Base-by-base conservation (phyloP, 768 basidiomycete species). In the Russula virescens region DNA sequence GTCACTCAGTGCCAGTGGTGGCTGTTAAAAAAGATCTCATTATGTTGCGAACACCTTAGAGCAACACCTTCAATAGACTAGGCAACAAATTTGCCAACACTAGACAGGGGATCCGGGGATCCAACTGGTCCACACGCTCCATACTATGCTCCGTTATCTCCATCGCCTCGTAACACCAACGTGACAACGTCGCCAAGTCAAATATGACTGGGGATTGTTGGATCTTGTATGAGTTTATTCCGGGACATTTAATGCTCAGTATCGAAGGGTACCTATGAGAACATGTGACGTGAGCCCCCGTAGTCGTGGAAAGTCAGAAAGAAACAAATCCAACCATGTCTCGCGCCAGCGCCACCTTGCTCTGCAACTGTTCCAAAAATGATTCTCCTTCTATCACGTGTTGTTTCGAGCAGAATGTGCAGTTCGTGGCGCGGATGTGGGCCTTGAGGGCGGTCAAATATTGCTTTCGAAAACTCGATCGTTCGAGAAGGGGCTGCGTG, bases 291-390 rank as follows among this genome's bases (percentile, higher is more conserved):
- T 38, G 38, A 38, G 38, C 10, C 38, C 13, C 38, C 8, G 31
- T 7, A 38, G 13, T 9, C 38, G 38, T 38, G 38, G 38, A 38
- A 11, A 14, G 10, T 38, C 13, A 7, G 38, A 38, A 38, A 8
- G 31, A 31, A 38, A 11, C n/a, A 38, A 14, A 38, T 11, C 38
- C 8, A 11, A 58, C 57, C 21, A 28, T 34, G 26, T 63, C 48
- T 23, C 58, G 58, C 14, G 50, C 50, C 19, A n/a, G 49, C 48
- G 47, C 50, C 38, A 58, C 38, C 49, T 50, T 49, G n/a, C 25
- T 50, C 57, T 58, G 35, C 28, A 58, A 26, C 42, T 58, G 57
- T 28, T 19, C 38, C 47, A 25, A 58, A 48, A 40, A 58, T 3
- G 38, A n/a, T n/a, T 58, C 57, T 10, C 57, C 57, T 10, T 58